Evolutionary conservation across 257 asterid genomes (phyloP), one percentile per base, ranked within the genome.

Genomic region (Plantago elongata): DNA sequence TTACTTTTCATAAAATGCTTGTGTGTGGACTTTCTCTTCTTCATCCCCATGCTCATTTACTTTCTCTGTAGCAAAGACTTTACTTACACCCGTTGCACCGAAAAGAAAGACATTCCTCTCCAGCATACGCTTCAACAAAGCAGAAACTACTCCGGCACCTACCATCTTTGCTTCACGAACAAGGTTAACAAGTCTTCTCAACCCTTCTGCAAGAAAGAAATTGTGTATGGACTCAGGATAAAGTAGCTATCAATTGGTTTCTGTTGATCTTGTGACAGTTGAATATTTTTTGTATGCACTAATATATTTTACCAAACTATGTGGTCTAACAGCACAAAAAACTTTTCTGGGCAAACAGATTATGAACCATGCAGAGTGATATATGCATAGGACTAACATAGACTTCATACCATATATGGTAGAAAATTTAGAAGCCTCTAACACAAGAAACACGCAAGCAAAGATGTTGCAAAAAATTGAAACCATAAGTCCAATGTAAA

Each of bases 71-170:
- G 71, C 77, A 60, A 90, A 84, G 69, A 81, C 84, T 72, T 86
- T 88, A 63, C 57, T 76, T 14, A 72, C 78, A 63, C 86, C 95
- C 66, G 87, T 83, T 51, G 47, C 77, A 43, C 98, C 96, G 54
- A 84, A 81, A 62, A 92, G 91, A 75, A 89, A 89, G 75, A 81
- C 66, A 72, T 84, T 85, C 45, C 62, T 84, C 48, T 84, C 85
- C 29, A 86, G 70, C 96, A 92, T 89, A 60, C 69, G 68, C 63
- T 81, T 89, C 69, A 86, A 75, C 65, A 89, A 66, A 73, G 76
- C 73, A 63, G 79, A 61, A 54, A 78, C 89, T 54, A 81, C 81
- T 64, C 73, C 70, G 66, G 80, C 72, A 9, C 74, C 75, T 15
- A 47, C 66, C 49, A 57, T 60, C 87, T 89, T 89, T 48, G 95